These are phyloP conservation scores for Coemansia reversa DNA, from an alignment of 192 early-diverging fungal genomes.

Conservation along the genomic window DNA sequence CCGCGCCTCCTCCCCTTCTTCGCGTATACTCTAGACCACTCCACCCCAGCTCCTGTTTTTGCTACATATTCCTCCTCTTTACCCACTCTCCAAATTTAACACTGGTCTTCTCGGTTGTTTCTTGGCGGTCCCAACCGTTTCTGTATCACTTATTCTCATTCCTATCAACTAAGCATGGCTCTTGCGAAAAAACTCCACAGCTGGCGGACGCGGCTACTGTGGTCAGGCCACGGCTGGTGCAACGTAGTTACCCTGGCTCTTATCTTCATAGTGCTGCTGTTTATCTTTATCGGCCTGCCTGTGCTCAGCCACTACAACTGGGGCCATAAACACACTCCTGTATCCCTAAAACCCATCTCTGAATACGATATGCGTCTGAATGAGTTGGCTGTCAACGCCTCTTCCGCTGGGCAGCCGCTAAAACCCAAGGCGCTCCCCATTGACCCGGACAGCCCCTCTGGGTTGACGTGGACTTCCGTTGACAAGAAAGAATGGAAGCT, in stretches of 20 bases:
- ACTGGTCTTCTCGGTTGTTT: background rate
- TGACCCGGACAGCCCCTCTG: conserved; percentile 50
- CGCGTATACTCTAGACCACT: background rate
- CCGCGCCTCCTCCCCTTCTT: background rate
- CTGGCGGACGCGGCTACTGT: conserved; percentile 45
- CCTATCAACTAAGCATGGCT: conserved; percentile 9
- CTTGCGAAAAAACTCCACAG: conserved; percentile 36
- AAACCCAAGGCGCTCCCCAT: conserved; percentile 35
- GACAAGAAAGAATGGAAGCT: conserved; percentile 54
- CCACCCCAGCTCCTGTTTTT: background rate
- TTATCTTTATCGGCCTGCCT: conserved; percentile 52
- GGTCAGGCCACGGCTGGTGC: conserved; percentile 57
- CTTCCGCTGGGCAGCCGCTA: conserved; percentile 46
- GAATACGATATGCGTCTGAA: conserved; percentile 40
- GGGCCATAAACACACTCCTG: conserved; percentile 29
- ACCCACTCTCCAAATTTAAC: background rate
- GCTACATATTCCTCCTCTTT: background rate
- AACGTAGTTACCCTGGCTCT: conserved; percentile 49
- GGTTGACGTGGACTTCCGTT: conserved; percentile 39
- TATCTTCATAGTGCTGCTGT: conserved; percentile 47
- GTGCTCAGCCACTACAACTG: conserved; percentile 53
- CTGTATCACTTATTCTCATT: background rate
- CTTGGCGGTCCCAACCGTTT: background rate
- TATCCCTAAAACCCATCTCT: conserved; percentile 17
- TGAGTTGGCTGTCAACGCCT: conserved; percentile 24